Evolutionary conservation across 805 yeast genomes (phyloP).

Genomic region (Suhomyces kilbournensis): DNA sequence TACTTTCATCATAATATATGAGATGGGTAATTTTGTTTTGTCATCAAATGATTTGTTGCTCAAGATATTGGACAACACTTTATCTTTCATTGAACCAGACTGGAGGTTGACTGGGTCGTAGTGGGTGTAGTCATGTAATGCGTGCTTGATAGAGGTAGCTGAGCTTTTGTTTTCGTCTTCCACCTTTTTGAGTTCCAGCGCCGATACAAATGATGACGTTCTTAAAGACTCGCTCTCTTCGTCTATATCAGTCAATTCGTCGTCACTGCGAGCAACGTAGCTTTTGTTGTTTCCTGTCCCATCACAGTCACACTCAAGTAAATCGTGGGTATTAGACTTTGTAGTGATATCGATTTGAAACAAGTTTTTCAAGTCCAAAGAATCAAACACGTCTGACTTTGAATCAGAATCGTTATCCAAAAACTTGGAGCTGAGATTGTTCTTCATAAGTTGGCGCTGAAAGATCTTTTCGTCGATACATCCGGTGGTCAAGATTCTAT

Average conservation of each 20-base stretch:
- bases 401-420: constrained; percentile 40
- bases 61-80: constrained; percentile 27
- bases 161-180: constrained; percentile 24
- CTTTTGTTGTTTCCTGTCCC: constrained; percentile 49
- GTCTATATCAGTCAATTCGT: constrained; percentile 5
- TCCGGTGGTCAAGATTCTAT: constrained; percentile 82
- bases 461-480: constrained; percentile 91
- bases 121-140: constrained; percentile 63
- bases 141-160: constrained; percentile 47
- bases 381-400: constrained; percentile 65
- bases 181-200: constrained; percentile 43
- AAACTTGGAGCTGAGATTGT: constrained; percentile 72
- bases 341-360: constrained; percentile 57
- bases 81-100: constrained; percentile 17
- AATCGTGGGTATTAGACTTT: constrained; percentile 71
- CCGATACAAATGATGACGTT: constrained; percentile 48
- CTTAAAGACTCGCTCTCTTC: constrained; percentile 9
- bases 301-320: constrained; percentile 60
- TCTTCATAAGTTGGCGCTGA: constrained; percentile 86
- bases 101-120: constrained; percentile 42
- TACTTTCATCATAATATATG: constrained; percentile 42
- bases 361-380: constrained; percentile 67
- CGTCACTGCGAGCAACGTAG: constrained; percentile 14
- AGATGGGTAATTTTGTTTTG: constrained; percentile 19
- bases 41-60: constrained; percentile 15